phyloP scores from a whole-genome alignment of 2,329 filamentous ascomycete genomes.

The Cercospora beticola region DNA sequence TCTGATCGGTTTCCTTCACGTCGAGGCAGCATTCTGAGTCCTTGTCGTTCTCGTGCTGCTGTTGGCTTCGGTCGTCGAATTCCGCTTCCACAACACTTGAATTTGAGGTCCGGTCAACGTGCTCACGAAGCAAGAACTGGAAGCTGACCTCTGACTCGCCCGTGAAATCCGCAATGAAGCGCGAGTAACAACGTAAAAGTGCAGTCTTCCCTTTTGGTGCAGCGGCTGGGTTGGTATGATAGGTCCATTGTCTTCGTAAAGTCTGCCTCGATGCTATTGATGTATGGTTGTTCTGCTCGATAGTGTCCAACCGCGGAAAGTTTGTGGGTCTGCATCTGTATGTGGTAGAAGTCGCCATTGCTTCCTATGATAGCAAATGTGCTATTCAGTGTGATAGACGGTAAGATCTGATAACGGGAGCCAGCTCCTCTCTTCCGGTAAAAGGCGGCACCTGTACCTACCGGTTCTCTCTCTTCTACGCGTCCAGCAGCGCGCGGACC shows the following conservation, averaged over 20 bases:
- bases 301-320: constrained; percentile 20
- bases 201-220: constrained; percentile 16
- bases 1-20: not conserved
- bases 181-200: constrained; percentile 16
- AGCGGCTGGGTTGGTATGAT: constrained; percentile 9
- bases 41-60: not conserved
- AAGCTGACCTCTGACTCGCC: constrained; percentile 20
- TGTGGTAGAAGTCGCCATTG: constrained; percentile 13
- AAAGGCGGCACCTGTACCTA: constrained; percentile 4
- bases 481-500: not conserved
- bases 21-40: not conserved
- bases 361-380: not conserved
- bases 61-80: not conserved
- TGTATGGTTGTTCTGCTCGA: not conserved
- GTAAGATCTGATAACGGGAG: constrained; percentile 7
- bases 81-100: constrained; percentile 14
- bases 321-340: constrained; percentile 6
- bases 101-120: not conserved
- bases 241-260: constrained; percentile 8
- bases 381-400: not conserved
- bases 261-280: not conserved
- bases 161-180: constrained; percentile 18
- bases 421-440: not conserved
- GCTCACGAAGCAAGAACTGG: constrained; percentile 13
- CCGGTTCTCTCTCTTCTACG: not conserved